Conservation (phyloP, 352 stramenopile species). For the Phytophthora syringae region DNA sequence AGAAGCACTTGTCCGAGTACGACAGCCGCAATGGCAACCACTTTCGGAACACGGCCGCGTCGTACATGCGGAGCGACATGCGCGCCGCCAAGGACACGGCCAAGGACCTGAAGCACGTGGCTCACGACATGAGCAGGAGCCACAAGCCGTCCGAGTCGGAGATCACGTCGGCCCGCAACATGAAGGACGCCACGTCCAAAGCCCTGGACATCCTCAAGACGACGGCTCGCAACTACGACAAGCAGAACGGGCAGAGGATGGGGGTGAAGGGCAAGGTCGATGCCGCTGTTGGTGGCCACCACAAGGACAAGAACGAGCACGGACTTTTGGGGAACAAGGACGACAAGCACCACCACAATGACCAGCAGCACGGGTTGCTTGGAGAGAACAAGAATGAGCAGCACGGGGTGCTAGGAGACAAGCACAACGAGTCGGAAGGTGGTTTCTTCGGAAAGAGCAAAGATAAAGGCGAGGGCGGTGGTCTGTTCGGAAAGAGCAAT, state of each 20-base stretch:
- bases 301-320: slow-evolving; percentile 14
- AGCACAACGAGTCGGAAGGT: slow-evolving; percentile 5
- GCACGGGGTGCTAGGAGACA: slow-evolving; percentile 1
- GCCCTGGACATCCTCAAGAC: slow-evolving; percentile 23
- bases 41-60: too few relatives aligned
- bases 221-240: slow-evolving; percentile 37
- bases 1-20: too few relatives aligned
- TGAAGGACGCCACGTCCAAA: slow-evolving; percentile 26
- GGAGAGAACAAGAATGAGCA: slow-evolving; percentile 12
- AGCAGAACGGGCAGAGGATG: slow-evolving; percentile 29
- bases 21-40: too few relatives aligned
- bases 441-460: slow-evolving; percentile 7
- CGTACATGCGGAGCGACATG: too few relatives aligned
- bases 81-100: too few relatives aligned
- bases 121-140: slow-evolving; percentile 18
- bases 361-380: slow-evolving; percentile 9
- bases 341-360: slow-evolving; percentile 5
- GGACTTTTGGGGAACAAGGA: slow-evolving; percentile 12
- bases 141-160: slow-evolving; percentile 30
- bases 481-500: slow-evolving; percentile 1
- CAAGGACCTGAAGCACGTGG: slow-evolving; percentile 33
- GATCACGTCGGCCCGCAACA: slow-evolving; percentile 24
- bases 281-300: slow-evolving; percentile 22
- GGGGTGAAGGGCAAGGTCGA: slow-evolving; percentile 31
- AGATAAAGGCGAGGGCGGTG: not conserved